Base-by-base conservation (phyloP, 192 early-diverging fungal species). In the Coemansia sp. region DNA sequence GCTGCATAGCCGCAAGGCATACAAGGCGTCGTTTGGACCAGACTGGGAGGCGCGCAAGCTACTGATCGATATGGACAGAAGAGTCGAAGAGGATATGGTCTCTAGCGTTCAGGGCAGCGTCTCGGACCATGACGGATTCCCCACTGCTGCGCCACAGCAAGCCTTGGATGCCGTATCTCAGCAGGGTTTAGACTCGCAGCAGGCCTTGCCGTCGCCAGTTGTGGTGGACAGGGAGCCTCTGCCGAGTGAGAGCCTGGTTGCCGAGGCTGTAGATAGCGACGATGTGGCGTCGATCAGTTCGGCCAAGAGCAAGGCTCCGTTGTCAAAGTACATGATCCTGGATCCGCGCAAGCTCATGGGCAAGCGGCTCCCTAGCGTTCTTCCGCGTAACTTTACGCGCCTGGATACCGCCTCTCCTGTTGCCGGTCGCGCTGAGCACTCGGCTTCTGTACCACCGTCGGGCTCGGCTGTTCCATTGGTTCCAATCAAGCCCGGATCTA, bases 261-360 rank as follows among this genome's bases (percentile, higher is more conserved):
- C 29, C 13, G 67, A 34, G 18, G 1, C 52, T 5, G 52, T 31
- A 20, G 66, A 65, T 18, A 36, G 41, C n/a, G 75, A 77, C 24
- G 75, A 77, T n/a, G 24, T 66, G 2, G 70, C 51, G 18, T 77
- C 75, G 1, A 46, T 68, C 29, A 61, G 59, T n/a, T 60, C 71
- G 44, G 38, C 63, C n/a, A 76, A 72, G 65, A 38, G 66, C 62
- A 72, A 75, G 42, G 76, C 81, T 12, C 81, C 76, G 60, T 41
- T 70, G 36, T 72, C 81, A 47, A 83, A 78, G 73, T 78, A 84
- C 74, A 78, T 84, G 81, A 78, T 84, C 20, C 61, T 84, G 67
- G 81, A 84, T 71, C 81, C 81, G 55, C 70, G 81, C 38, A 84
- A 84, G 68, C 76, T 84, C 31, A 84, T 84, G 81, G 81, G 81